Evolutionary conservation across 2,329 filamentous ascomycete species (phyloP).

Genomic region (Clarireedia paspali): DNA sequence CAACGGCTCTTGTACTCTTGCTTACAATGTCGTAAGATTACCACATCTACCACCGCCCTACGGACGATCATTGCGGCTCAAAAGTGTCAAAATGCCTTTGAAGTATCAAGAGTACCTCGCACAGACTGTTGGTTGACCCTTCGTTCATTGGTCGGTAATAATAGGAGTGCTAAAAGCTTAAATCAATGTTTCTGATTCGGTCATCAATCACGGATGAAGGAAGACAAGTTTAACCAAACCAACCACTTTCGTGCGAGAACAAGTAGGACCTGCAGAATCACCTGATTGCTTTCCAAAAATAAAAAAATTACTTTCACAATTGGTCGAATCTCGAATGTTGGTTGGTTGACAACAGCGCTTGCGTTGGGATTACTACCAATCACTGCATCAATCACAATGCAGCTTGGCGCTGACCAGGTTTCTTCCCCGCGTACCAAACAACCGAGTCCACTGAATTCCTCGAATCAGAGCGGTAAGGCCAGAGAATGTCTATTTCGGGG

Average conservation of each 20-base stretch:
- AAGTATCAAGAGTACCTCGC: neutral
- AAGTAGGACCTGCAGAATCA: neutral
- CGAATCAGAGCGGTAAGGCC: neutral
- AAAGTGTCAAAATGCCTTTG: neutral
- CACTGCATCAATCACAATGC: slow-evolving; percentile 4
- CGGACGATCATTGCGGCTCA: neutral
- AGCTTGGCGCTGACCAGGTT: slow-evolving; percentile 8
- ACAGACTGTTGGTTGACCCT: neutral
- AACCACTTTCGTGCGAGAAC: neutral
- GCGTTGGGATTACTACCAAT: slow-evolving; percentile 1
- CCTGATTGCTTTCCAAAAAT: slow-evolving; percentile 4
- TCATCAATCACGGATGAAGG: neutral
- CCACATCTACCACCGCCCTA: neutral
- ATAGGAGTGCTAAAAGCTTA: neutral
- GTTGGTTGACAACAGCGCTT: slow-evolving; percentile 6
- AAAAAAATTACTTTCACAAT: neutral
- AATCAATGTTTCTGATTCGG: neutral
- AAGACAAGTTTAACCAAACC: neutral
- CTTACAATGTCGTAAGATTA: neutral
- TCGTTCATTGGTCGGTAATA: neutral
- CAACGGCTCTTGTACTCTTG: neutral
- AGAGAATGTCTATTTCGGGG: slow-evolving; percentile 6
- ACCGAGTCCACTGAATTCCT: neutral
- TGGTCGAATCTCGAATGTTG: neutral
- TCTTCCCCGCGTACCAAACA: slow-evolving; percentile 9